Conservation (phyloP, 139 green algal species). For the Choricystis sp. region DNA sequence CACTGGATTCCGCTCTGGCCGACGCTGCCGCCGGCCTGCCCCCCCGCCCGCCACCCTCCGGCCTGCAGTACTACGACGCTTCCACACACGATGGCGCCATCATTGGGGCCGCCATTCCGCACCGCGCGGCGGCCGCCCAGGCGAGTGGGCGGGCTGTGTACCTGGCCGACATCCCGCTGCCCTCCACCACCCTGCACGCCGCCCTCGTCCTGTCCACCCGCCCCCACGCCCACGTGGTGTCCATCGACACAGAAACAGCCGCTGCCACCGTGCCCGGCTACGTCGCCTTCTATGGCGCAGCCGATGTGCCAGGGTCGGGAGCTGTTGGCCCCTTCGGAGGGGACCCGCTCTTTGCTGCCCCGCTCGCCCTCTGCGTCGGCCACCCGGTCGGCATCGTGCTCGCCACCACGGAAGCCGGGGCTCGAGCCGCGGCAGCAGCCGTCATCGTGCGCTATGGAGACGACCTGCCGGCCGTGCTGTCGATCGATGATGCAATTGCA, state of each 20-base stretch:
- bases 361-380: constrained; percentile 70
- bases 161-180: constrained; percentile 71
- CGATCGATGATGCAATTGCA: constrained; percentile 71
- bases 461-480: constrained; percentile 68
- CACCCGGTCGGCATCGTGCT: constrained; percentile 73
- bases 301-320: constrained; percentile 40
- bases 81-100: constrained; percentile 18
- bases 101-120: constrained; percentile 59
- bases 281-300: constrained; percentile 6
- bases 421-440: constrained; percentile 37
- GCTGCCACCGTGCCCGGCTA: constrained; percentile 30
- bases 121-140: constrained; percentile 83
- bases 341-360: constrained; percentile 76
- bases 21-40: constrained; percentile 6
- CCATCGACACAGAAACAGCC: constrained; percentile 47
- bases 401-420: constrained; percentile 49
- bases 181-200: constrained; percentile 42
- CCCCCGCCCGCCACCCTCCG: constrained; percentile 35
- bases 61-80: constrained; percentile 67
- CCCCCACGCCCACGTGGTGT: constrained; percentile 59
- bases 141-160: constrained; percentile 74
- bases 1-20: neutral
- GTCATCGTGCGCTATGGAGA: constrained; percentile 72
- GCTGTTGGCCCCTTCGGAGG: constrained; percentile 70
- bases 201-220: constrained; percentile 58